Evolutionary conservation across 495 filamentous ascomycete genomes (phyloP).

Genomic region (Copromyces sp.): DNA sequence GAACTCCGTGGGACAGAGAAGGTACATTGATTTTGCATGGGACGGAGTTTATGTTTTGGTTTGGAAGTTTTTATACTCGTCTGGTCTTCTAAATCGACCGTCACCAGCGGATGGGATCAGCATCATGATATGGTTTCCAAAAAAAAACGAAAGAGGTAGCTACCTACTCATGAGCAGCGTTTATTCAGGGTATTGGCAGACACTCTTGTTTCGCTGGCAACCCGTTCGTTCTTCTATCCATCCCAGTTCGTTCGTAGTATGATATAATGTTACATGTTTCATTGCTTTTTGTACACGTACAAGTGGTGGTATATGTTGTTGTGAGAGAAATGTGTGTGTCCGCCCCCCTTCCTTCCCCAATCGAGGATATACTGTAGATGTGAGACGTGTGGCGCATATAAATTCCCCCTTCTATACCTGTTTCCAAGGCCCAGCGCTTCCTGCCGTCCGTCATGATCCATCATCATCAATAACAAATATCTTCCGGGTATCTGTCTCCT

Average conservation of each 20-base stretch:
- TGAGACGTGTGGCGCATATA: neutral
- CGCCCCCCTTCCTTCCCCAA: neutral
- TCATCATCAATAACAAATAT: neutral
- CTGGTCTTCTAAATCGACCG: too few relatives aligned
- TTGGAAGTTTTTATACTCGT: neutral
- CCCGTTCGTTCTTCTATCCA: neutral
- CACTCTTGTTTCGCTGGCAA: neutral
- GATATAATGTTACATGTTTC: slow-evolving; percentile 23
- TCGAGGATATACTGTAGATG: neutral
- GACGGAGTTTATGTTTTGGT: neutral
- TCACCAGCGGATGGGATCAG: too few relatives aligned
- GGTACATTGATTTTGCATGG: neutral
- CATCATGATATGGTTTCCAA: too few relatives aligned
- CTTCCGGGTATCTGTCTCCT: neutral
- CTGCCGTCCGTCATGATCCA: neutral
- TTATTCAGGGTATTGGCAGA: neutral
- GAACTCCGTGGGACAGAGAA: neutral
- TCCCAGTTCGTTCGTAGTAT: neutral
- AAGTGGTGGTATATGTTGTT: neutral
- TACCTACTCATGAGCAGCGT: too few relatives aligned
- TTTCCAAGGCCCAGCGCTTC: neutral
- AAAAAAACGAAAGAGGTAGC: too few relatives aligned
- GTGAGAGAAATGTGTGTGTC: neutral
- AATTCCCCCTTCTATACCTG: neutral
- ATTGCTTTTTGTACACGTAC: slow-evolving; percentile 24